phyloP scores from a whole-genome alignment of 2,329 filamentous ascomycete genomes.

The Fusarium sulawesiense region DNA sequence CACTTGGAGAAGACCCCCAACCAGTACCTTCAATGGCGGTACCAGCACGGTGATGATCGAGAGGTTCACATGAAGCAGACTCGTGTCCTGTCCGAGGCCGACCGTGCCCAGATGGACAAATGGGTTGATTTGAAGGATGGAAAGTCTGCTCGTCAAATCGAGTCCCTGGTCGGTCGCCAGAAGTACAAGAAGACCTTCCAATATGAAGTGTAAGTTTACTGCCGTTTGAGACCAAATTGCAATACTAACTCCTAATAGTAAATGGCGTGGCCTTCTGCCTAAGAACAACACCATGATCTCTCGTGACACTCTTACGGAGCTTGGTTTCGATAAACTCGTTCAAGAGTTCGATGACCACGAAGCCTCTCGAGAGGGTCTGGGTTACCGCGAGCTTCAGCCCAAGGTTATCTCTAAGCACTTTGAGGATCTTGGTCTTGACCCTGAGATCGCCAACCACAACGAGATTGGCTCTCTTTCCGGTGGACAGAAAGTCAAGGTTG shows the following conservation, averaged over 20 bases:
- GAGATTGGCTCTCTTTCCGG: slow-evolving; percentile 95
- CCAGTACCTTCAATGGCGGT: slow-evolving; percentile 98
- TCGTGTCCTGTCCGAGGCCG: slow-evolving; percentile 84
- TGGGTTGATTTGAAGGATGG: slow-evolving; percentile 87
- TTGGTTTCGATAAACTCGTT: slow-evolving; percentile 91
- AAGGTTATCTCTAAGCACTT: slow-evolving; percentile 98
- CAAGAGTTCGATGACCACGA: slow-evolving; percentile 99
- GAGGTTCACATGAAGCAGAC: slow-evolving; percentile 99
- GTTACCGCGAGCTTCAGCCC: slow-evolving; percentile 92
- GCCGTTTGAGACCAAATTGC: neutral
- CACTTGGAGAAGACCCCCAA: slow-evolving; percentile 99
- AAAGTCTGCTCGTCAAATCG: slow-evolving; percentile 79
- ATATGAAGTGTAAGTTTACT: slow-evolving; percentile 82
- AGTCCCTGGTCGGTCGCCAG: slow-evolving; percentile 92
- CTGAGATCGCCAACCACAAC: slow-evolving; percentile 98
- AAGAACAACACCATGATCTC: slow-evolving; percentile 95
- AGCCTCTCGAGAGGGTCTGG: slow-evolving; percentile 96
- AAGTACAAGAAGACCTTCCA: slow-evolving; percentile 99
- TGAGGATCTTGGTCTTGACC: slow-evolving; percentile 94
- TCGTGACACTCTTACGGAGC: slow-evolving; percentile 86
- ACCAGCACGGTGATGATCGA: slow-evolving; percentile 95
- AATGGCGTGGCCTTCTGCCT: slow-evolving; percentile 89
- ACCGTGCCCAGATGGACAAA: slow-evolving; percentile 92
- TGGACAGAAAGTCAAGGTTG: slow-evolving; percentile 99
- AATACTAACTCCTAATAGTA: slow-evolving; percentile 61